These are phyloP conservation scores for Didymella lethalis DNA, from an alignment of 2,329 filamentous ascomycete species.

Conservation along the genomic window DNA sequence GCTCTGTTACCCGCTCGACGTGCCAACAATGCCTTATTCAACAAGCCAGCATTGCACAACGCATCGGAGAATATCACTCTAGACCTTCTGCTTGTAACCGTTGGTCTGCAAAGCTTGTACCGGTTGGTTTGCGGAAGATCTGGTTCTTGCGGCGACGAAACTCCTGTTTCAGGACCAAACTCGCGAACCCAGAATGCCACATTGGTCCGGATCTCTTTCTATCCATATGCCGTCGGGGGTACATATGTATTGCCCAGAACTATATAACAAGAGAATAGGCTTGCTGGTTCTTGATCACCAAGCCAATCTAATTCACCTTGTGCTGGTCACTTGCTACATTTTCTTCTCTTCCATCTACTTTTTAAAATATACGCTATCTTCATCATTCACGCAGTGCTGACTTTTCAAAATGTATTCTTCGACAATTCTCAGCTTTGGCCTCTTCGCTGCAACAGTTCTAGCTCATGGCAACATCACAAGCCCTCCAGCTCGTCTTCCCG, in stretches of 20 bases:
- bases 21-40: background rate
- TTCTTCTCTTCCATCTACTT: background rate
- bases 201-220: conserved; percentile 9
- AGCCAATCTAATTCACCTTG: conserved; percentile 19
- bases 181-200: conserved; percentile 15
- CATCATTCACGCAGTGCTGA: conserved; percentile 5
- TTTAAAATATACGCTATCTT: background rate
- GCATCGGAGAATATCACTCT: background rate
- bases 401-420: conserved; percentile 8
- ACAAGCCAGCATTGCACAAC: background rate
- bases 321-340: conserved; percentile 22
- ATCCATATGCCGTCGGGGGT: conserved; percentile 5
- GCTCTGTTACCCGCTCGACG: background rate
- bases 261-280: conserved; percentile 4
- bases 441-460: conserved; percentile 24
- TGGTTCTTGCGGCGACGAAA: background rate
- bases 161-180: conserved; percentile 14
- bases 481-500: conserved; percentile 61
- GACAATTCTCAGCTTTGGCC: conserved; percentile 11
- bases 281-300: background rate
- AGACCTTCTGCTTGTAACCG: background rate
- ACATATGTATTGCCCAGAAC: background rate
- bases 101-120: background rate
- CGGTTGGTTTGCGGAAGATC: background rate
- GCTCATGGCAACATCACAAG: conserved; percentile 63